Base-by-base conservation (phyloP, 2,329 filamentous ascomycete species). In the Stachybotrys echinatus region DNA sequence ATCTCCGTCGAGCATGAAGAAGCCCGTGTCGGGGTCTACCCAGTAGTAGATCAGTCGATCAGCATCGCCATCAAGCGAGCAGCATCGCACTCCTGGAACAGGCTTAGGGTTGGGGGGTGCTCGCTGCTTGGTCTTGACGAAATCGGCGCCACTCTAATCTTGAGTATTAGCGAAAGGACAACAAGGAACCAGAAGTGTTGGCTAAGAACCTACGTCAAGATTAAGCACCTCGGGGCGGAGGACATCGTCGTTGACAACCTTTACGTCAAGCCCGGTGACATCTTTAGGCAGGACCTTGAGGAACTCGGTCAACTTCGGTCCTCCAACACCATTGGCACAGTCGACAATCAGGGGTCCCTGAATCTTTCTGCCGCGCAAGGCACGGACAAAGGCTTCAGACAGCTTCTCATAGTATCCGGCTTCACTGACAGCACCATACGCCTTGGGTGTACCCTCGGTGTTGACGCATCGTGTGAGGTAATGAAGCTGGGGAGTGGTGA, bases 401-500 rank as follows among this genome's bases (percentile, higher is more conserved):
- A 96, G 81, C 76, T 99, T 99, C 72, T 94, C 82, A 70, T 97
- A 97, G 74, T 99, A 99, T 34, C 94, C 94, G 51, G 83, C 77
- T 74, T 97, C 92, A 54, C 88, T 95, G 48, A 90, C 82, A 64
- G 90, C 84, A 50, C 94, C 94, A 65, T 97, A 99, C 18, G 90
- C 82, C 59, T 91, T 85, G 50, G 88, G 85, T 2, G 89, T 95
- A 53, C 88, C 89, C 61, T 94, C 81, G 1, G 92, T 97, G 74
- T 99, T 99, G 72, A 91, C 82, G 69, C 92, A 95, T 56, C 94
- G 89, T 27, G 92, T 92, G 56, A 97, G 79, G 72, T 99, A 99
- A 75, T 99, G 94, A 51, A 99, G 80, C 73, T 97, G 94, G n/a
- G 94, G 94, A 4, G 94, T 99, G 12, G 94, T 97, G 62, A 96